Base-by-base conservation (phyloP, 139 green algal species). In the Picochlorum sp. region DNA sequence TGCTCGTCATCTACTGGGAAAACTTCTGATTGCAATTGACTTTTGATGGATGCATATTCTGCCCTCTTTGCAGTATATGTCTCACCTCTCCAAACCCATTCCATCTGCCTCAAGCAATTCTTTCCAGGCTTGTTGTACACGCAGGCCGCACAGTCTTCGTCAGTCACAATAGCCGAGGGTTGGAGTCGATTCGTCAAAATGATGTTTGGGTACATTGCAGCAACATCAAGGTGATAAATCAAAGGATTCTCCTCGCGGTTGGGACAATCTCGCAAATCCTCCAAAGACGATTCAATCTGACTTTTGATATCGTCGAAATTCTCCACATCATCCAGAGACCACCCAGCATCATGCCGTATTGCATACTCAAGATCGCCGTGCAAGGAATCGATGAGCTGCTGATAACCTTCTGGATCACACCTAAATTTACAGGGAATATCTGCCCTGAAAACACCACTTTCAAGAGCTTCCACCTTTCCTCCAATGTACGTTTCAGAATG, bases 191-290 rank as follows among this genome's bases (percentile, higher is more conserved):
- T 98, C 61, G 92, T 98, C 55, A 98, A 86, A 74, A 98, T 98
- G 84, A 98, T 98, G 84, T 97, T 97, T 69, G 92, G 92, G 79
- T 98, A 98, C 92, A 98, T 98, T 59, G 92, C 92, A 0, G 92
- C 90, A 37, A 98, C 92, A 69, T 98, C 92, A 61, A 98, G 81
- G 70, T 98, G 92, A 73, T 98, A 98, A 65, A 98, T 96, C 38
- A 97, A 71, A 1, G 92, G 92, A 13, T 62, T 59, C 72, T 96
- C 92, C 60, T 94, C 83, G 16, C 88, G 75, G 45, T 83, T 81
- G 30, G 92, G 92, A 6, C 62, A 65, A 63, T 96, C 92, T 4
- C 86, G 60, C 55, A 97, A 74, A 5, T 37, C 65, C 76, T 88
- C 77, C 68, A 97, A 79, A 76, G 76, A 69, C 1, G 38, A 65